Evolutionary conservation across 192 early-diverging fungal species (phyloP).

Genomic region (Coemansia asiatica): DNA sequence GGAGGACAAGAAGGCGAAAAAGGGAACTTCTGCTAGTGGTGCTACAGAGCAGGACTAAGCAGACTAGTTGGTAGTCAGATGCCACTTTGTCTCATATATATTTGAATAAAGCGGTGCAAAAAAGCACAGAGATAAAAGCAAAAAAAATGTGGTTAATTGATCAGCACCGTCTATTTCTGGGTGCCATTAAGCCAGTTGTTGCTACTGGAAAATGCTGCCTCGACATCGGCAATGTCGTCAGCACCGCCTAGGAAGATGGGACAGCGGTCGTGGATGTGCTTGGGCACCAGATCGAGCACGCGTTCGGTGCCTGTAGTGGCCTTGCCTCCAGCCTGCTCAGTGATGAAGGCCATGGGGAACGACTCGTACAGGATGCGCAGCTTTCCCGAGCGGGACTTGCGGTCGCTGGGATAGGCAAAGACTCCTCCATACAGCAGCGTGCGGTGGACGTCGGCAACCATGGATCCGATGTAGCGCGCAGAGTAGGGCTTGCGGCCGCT

Average conservation of each 20-base stretch:
- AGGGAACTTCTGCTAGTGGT: conserved; percentile 6
- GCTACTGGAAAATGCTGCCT: conserved; percentile 66
- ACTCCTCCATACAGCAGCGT: conserved; percentile 91
- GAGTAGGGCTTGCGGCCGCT: conserved; percentile 81
- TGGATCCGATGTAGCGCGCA: conserved; percentile 95
- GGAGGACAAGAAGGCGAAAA: conserved; percentile 74
- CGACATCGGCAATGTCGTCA: conserved; percentile 87
- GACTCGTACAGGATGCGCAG: conserved; percentile 96
- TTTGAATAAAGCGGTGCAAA: neutral
- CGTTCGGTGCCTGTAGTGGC: conserved; percentile 79
- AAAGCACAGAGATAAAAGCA: neutral
- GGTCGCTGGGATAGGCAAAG: conserved; percentile 82
- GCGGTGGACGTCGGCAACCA: conserved; percentile 98
- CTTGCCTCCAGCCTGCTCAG: conserved; percentile 95
- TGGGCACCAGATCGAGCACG: conserved; percentile 84
- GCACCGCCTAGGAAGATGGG: conserved; percentile 88
- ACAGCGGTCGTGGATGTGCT: conserved; percentile 85
- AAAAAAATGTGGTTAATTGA: no score
- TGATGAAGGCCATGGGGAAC: conserved; percentile 96
- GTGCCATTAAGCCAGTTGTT: conserved; percentile 45
- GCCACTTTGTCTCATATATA: neutral
- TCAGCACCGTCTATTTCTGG: conserved; percentile 27
- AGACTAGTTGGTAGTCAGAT: neutral
- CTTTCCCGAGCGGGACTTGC: conserved; percentile 82
- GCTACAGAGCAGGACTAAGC: neutral